Base-by-base conservation (phyloP, 1,139 yeast genomes). In the Blastobotrys illinoisensis region DNA sequence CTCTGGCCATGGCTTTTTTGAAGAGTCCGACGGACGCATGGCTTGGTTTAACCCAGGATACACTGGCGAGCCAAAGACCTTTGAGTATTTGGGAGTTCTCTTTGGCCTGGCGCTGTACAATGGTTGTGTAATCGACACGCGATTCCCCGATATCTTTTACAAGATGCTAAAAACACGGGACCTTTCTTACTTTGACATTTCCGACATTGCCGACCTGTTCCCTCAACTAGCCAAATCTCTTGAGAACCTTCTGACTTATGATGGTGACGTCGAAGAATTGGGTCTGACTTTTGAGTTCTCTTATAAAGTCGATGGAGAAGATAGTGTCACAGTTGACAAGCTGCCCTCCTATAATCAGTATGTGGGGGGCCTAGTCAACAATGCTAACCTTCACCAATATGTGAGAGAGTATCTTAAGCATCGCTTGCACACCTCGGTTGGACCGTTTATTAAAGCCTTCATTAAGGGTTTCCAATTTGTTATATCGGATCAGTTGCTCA, bases 81-180 rank as follows among this genome's bases (percentile, higher is more conserved):
- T 57, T 44, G 62, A 63, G 40, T 57, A 53, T 28, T 23, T 67
- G 19, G 71, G 71, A 2, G 53, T 62, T 9, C 49, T 67, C 2
- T 56, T 66, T 23, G 71, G 68, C 1, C 50, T 67, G 21, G 70
- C 67, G 0, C 45, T 66, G 4, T 63, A 63, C 56, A 67, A 67
- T 49, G 64, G 67, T 18, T 67, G 70, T 50, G 60, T 63, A 9
- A 54, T 67, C 11, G 63, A 61, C 18, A 56, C 64, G 13, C 54
- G 58, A 40, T 59, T 67, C 46, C 67, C 69, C 1, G 40, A 44
- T 1, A 48, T 58, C 23, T 59, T 67, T 47, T 67, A 67, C 48
- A 24, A 51, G 21, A 47, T 58, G 46, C 53, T 65, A 9, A 50
- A 48, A 32, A 44, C 24, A 13, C 52, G 19, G 16, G n/a, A 13